A percentile compares a stretch with the other conserved stretches of the same genome.
Evolutionary conservation across 192 early-diverging fungal species (phyloP).

Genomic region (Cetraspora pellucida): DNA sequence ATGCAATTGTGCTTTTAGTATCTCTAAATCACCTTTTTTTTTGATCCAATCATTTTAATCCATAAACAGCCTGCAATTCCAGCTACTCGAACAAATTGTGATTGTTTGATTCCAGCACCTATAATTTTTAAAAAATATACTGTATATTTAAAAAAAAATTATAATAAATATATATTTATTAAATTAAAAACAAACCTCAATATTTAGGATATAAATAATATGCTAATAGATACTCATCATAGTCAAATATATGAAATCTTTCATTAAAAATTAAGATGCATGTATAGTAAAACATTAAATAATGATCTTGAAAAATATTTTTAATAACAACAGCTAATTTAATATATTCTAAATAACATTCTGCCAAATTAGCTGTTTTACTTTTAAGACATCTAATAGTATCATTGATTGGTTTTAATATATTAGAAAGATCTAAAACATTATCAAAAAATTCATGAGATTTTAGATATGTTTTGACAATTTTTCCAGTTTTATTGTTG

Average conservation of each 20-base stretch:
- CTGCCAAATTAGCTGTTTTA: no score
- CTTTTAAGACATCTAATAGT: no score
- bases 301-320: no score
- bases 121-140: no score
- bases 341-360: no score
- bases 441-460: no score
- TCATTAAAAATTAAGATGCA: no score
- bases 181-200: not conserved
- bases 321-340: no score
- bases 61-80: no score
- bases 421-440: not conserved
- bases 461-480: not conserved
- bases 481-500: not conserved
- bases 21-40: not conserved
- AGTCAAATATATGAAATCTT: not conserved
- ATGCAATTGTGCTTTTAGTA: not conserved
- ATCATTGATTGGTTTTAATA: not conserved
- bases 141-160: not conserved
- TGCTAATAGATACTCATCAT: constrained; percentile 12
- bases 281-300: no score
- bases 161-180: not conserved
- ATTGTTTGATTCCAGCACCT: no score
- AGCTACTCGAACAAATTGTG: no score
- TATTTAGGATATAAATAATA: constrained; percentile 6
- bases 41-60: not conserved